Evolutionary conservation across 805 yeast species (phyloP).

Genomic region (Yarrowia hollandica): DNA sequence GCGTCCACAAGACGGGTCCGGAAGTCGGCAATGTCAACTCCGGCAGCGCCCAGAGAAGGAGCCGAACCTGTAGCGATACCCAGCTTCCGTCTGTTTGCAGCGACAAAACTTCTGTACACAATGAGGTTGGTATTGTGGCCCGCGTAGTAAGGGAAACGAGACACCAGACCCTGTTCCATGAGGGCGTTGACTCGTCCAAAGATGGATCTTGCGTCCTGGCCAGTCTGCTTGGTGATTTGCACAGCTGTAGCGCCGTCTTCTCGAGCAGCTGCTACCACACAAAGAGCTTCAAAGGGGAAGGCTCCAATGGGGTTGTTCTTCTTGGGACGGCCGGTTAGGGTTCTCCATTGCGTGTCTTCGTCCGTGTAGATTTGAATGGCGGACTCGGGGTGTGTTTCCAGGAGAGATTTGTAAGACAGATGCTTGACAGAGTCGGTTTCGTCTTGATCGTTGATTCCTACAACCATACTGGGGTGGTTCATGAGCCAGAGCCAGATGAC

Average conservation of each 20-base stretch:
- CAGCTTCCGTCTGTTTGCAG: conserved; percentile 37
- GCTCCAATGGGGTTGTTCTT: conserved; percentile 40
- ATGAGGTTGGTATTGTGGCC: conserved; percentile 41
- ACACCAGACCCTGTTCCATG: conserved; percentile 41
- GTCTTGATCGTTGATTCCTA: conserved; percentile 21
- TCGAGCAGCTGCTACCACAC: conserved; percentile 45
- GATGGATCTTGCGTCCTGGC: conserved; percentile 46
- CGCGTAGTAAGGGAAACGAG: conserved; percentile 39
- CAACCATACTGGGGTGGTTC: conserved; percentile 32
- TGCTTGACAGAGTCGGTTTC: conserved; percentile 27
- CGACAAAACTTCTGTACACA: conserved; percentile 42
- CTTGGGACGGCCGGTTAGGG: conserved; percentile 41
- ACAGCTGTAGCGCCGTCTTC: conserved; percentile 42
- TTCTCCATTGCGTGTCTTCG: conserved; percentile 42
- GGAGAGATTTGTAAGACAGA: not conserved
- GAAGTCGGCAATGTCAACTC: conserved; percentile 35
- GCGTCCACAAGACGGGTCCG: conserved; percentile 37
- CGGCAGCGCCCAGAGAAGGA: conserved; percentile 7
- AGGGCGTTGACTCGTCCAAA: conserved; percentile 42
- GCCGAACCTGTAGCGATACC: conserved; percentile 16
- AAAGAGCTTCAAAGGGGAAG: conserved; percentile 44
- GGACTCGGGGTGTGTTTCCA: not conserved
- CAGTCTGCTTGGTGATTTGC: conserved; percentile 42
- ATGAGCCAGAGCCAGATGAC: conserved; percentile 39
- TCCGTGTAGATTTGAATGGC: conserved; percentile 37